Conservation (phyloP, 257 asterid genomes). For the Plantago elongata region DNA sequence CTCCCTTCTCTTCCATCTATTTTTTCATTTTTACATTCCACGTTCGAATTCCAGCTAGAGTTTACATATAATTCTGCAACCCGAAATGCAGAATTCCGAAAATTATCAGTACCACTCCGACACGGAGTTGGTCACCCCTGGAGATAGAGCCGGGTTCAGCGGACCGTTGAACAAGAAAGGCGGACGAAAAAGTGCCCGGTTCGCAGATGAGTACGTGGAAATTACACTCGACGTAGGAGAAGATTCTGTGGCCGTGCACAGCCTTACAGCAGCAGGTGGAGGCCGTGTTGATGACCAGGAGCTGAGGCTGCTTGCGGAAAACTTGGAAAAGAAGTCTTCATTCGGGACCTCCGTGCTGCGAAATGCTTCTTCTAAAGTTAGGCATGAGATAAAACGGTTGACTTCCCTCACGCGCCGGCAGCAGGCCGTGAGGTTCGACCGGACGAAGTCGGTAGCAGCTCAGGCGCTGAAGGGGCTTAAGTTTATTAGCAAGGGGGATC, state of each 20-base stretch:
- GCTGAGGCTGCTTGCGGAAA: constrained; percentile 63
- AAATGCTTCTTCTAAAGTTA: constrained; percentile 58
- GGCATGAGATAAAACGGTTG: constrained; percentile 60
- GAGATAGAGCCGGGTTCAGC: constrained; percentile 56
- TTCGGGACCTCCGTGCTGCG: constrained; percentile 42
- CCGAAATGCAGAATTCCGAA: constrained; percentile 45
- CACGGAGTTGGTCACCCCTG: constrained; percentile 41
- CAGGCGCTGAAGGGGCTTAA: constrained; percentile 76
- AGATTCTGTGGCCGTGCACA: constrained; percentile 91
- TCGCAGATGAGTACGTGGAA: constrained; percentile 76
- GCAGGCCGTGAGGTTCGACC: constrained; percentile 32
- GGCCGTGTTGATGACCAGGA: constrained; percentile 86
- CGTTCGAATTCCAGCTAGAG: too few species aligned
- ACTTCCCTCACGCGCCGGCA: constrained; percentile 43
- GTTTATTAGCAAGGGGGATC: constrained; percentile 74
- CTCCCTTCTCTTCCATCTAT: too few species aligned
- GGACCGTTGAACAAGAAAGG: constrained; percentile 73
- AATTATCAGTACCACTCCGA: constrained; percentile 47
- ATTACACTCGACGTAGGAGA: constrained; percentile 82
- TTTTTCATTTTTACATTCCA: too few species aligned
- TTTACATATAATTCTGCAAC: too few species aligned
- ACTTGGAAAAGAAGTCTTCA: constrained; percentile 63
- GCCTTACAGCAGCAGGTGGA: constrained; percentile 79
- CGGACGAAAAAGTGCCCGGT: constrained; percentile 63
- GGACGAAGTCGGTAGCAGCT: constrained; percentile 70